Base-by-base conservation (phyloP, 1,139 yeast species). In the Hyphopichia khmerensis region DNA sequence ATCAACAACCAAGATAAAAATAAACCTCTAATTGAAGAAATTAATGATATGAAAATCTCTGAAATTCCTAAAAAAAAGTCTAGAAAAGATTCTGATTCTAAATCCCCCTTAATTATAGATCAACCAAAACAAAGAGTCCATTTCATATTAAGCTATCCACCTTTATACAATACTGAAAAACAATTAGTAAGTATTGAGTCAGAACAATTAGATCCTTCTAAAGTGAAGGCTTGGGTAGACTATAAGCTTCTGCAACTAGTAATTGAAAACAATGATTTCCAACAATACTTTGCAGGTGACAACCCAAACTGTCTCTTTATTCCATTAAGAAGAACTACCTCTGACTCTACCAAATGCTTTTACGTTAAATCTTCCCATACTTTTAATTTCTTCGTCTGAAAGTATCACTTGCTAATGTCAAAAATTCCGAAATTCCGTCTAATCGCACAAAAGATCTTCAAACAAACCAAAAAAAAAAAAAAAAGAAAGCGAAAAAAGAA, bases 1-100 rank as follows among this genome's bases (percentile, higher is more conserved):
- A 50, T 53, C 33, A 43, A 56, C 36, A 50, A 52, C 33, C 43
- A 19, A 19, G 38, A 35, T 18, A 27, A 40, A 11, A 49, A 45
- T 29, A 60, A 51, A 43, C 70, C 72, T 3, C 52, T 75, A 40
- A 75, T 75, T 19, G 67, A 75, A 43, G 80, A 75, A 43, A 59
- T 75, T 9, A 62, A 54, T 9, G 63, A 58, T 8, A 55, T 60
- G 60, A 45, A 43, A 8, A 55, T 62, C 6, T 36, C 29, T 6
- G 44, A 38, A 3, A 24, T 11, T 10, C 35, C 21, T 4, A 21
- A 15, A 15, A 21, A 33, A 27, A 26, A 4, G 18, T 23, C 4
- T 10, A 16, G 21, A 32, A 30, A 30, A 39, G 30, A 7, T 23
- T 42, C 13, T 16, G 37, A 7, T 50, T 46, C 35, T 21, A 8